phyloP scores from a whole-genome alignment of 2,329 filamentous ascomycete species.

The Aspergillus chevalieri region DNA sequence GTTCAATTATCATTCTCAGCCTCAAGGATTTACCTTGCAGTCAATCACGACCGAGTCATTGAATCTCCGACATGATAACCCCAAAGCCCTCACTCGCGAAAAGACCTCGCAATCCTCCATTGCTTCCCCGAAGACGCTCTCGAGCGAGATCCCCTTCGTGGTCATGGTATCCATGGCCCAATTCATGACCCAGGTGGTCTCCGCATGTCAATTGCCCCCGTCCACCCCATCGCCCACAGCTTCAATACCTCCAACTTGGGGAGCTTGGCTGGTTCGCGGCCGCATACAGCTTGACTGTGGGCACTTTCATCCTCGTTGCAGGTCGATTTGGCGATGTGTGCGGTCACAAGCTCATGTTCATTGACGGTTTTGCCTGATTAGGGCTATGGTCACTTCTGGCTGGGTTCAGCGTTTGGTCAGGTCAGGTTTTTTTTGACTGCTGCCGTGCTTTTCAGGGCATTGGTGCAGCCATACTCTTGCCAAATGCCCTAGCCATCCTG shows the following conservation, averaged over 20 bases:
- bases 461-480: constrained; percentile 58
- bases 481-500: constrained; percentile 60
- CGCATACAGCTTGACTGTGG: constrained; percentile 46
- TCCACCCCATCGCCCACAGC: constrained; percentile 42
- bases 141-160: constrained; percentile 24
- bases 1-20: too few species aligned
- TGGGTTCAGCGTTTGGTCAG: constrained; percentile 28
- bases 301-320: constrained; percentile 30
- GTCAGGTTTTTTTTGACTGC: constrained; percentile 46
- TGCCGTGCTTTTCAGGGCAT: constrained; percentile 50
- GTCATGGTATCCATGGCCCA: constrained; percentile 27
- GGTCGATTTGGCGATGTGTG: constrained; percentile 33
- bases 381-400: constrained; percentile 32
- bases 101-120: constrained; percentile 12
- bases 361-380: constrained; percentile 34
- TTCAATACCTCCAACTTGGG: constrained; percentile 39
- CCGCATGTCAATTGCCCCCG: constrained; percentile 43
- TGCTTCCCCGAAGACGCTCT: constrained; percentile 9
- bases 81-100: constrained; percentile 10
- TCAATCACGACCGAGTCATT: too few species aligned
- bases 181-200: constrained; percentile 42
- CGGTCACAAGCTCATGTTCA: constrained; percentile 31
- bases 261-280: constrained; percentile 52
- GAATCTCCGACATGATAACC: constrained; percentile 1
- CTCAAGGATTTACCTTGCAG: too few species aligned